These are phyloP conservation scores for Paramyrothecium roridum DNA, from an alignment of 2,329 filamentous ascomycete genomes.

Conservation along the genomic window DNA sequence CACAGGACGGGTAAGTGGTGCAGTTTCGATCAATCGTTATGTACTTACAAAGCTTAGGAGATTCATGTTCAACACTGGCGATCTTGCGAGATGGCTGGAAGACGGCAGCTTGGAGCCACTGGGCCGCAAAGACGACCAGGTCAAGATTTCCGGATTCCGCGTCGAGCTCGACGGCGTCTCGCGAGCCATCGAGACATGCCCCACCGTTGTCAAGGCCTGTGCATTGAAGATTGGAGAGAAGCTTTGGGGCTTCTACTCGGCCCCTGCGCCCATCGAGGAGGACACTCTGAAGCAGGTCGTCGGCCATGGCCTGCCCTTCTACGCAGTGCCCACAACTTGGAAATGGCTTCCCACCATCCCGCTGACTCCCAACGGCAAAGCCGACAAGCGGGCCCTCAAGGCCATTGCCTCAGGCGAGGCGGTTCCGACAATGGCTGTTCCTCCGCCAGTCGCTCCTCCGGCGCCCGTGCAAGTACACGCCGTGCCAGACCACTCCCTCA, in stretches of 20 bases:
- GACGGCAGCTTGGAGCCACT: conserved; percentile 12
- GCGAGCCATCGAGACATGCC: conserved; percentile 20
- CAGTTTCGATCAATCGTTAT: conserved; percentile 13
- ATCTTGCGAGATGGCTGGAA: conserved; percentile 10
- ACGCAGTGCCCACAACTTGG: conserved; percentile 41
- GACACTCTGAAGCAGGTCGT: conserved; percentile 28
- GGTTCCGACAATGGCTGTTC: background rate
- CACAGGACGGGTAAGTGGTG: conserved; percentile 7
- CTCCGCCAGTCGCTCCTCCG: background rate
- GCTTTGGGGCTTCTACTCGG: conserved; percentile 20
- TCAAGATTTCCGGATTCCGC: conserved; percentile 15
- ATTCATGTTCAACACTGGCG: conserved; percentile 39
- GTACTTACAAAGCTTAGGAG: background rate
- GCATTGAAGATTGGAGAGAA: background rate
- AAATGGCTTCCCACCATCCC: conserved; percentile 31
- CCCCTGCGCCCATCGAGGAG: conserved; percentile 23
- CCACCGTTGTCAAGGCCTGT: conserved; percentile 1
- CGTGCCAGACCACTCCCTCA: no score
- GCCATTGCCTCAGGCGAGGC: background rate
- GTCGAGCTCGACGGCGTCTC: conserved; percentile 42
- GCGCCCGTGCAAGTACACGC: no score
- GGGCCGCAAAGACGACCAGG: conserved; percentile 15
- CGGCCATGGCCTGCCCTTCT: conserved; percentile 37
- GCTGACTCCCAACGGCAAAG: conserved; percentile 46
- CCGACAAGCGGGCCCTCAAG: conserved; percentile 33